These are phyloP conservation scores for Papiliotrema fonsecae DNA, from an alignment of 1,284 basidiomycete genomes.

Conservation along the genomic window DNA sequence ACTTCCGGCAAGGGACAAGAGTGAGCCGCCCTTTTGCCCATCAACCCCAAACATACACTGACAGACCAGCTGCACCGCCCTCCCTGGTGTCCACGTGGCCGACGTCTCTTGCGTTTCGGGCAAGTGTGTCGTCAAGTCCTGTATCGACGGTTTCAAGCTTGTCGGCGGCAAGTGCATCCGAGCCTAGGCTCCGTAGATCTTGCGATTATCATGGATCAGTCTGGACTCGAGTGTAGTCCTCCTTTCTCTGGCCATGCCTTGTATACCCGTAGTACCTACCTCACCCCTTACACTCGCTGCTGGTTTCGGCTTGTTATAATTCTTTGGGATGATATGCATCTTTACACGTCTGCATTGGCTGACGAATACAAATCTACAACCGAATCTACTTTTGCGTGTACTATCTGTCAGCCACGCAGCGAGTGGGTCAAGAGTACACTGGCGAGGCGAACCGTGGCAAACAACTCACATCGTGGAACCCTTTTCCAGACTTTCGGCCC, in stretches of 20 bases:
- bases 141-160: background rate
- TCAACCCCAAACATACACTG: background rate
- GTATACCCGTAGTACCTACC: too few species aligned
- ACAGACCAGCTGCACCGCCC: background rate
- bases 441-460: background rate
- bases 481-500: constrained; percentile 54
- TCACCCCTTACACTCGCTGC: too few species aligned
- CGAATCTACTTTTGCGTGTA: background rate
- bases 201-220: background rate
- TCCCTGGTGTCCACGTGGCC: background rate
- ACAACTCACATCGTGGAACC: constrained; percentile 42
- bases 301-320: background rate
- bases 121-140: background rate
- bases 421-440: background rate
- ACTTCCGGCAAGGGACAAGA: background rate
- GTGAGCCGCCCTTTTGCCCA: background rate
- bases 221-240: too few species aligned
- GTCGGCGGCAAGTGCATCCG: background rate
- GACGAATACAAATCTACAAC: background rate
- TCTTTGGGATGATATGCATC: background rate
- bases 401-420: background rate
- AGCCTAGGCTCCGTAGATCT: background rate
- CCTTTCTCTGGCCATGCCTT: too few species aligned
- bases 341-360: background rate
- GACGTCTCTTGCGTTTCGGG: background rate